phyloP scores from a whole-genome alignment of 148 eudicot species.

The Rhododendron williamsianum region DNA sequence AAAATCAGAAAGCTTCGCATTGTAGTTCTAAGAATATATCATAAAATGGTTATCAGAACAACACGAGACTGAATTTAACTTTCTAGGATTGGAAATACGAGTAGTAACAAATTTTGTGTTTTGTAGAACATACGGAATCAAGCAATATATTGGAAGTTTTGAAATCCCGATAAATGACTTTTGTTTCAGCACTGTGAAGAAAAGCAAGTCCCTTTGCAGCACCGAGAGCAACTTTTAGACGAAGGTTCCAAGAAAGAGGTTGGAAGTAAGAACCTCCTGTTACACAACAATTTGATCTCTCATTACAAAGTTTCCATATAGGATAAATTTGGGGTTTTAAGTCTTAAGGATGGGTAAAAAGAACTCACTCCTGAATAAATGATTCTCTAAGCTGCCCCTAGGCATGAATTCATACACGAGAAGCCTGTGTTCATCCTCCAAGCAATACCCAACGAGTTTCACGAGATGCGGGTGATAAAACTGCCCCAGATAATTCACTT shows the following conservation, averaged over 20 bases:
- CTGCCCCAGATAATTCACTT: conserved; percentile 88
- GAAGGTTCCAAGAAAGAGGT: conserved; percentile 85
- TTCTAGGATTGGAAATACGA: neutral
- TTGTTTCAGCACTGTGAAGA: conserved; percentile 66
- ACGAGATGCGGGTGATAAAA: conserved; percentile 75
- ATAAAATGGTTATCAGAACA: neutral
- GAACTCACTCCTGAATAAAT: conserved; percentile 69
- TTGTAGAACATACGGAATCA: conserved; percentile 52
- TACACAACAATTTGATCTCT: conserved; percentile 2
- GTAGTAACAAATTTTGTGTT: neutral
- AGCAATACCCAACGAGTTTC: conserved; percentile 74
- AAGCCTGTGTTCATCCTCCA: conserved; percentile 87
- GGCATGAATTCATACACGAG: conserved; percentile 94
- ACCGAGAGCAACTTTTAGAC: conserved; percentile 78
- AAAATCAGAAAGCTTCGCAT: conserved; percentile 87
- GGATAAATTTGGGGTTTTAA: neutral
- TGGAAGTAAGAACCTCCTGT: conserved; percentile 94
- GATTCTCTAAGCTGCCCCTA: conserved; percentile 93
- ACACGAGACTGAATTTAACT: neutral
- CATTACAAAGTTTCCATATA: neutral
- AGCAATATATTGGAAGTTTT: conserved; percentile 83
- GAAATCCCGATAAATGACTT: conserved; percentile 91
- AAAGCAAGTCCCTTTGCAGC: conserved; percentile 96
- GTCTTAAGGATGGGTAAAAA: neutral
- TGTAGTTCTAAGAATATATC: conserved; percentile 48